Percentiles rank a stretch among this genome's conserved stretches.
phyloP scores from a whole-genome alignment of 495 filamentous ascomycete genomes.

The Trichoderma orchidacearum region DNA sequence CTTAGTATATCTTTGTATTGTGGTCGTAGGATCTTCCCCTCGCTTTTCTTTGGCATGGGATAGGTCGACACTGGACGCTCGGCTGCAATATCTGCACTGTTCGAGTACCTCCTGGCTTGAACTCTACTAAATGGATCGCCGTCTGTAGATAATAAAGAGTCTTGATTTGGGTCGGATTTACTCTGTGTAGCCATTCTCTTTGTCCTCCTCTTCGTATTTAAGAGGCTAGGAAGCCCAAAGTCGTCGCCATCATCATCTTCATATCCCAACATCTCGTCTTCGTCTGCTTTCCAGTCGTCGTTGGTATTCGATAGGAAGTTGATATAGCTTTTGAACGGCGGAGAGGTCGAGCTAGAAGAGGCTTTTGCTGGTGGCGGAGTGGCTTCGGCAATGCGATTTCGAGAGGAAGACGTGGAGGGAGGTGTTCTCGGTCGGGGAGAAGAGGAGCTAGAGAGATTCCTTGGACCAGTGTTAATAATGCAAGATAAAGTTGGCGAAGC shows the following conservation, averaged over 20 bases:
- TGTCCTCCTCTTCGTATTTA: constrained; percentile 68
- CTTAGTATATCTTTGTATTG: constrained; percentile 94
- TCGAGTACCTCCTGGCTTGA: constrained; percentile 35
- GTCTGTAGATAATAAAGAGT: background rate
- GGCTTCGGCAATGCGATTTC: constrained; percentile 21
- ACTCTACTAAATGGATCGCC: constrained; percentile 10
- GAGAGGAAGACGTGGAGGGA: constrained; percentile 24
- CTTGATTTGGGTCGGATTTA: constrained; percentile 6
- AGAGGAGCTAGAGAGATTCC: constrained; percentile 27
- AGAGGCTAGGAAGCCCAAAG: constrained; percentile 81
- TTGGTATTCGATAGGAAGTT: constrained; percentile 62
- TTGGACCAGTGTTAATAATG: constrained; percentile 13
- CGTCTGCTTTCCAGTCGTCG: constrained; percentile 59
- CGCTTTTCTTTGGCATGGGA: constrained; percentile 71
- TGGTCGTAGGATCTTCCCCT: constrained; percentile 88
- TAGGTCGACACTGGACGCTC: constrained; percentile 80
- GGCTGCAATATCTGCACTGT: constrained; percentile 84
- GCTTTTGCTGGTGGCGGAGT: constrained; percentile 43
- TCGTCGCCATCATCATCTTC: constrained; percentile 84
- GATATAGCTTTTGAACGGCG: constrained; percentile 58
- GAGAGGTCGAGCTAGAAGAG: constrained; percentile 37
- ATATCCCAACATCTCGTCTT: constrained; percentile 61
- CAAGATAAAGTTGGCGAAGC: background rate
- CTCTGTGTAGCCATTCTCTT: constrained; percentile 32
- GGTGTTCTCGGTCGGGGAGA: constrained; percentile 33